A percentile compares a stretch with the other conserved stretches of the same genome.
Evolutionary conservation across 495 filamentous ascomycete species (phyloP).

Genomic region (Diplogelasinospora grovesii): DNA sequence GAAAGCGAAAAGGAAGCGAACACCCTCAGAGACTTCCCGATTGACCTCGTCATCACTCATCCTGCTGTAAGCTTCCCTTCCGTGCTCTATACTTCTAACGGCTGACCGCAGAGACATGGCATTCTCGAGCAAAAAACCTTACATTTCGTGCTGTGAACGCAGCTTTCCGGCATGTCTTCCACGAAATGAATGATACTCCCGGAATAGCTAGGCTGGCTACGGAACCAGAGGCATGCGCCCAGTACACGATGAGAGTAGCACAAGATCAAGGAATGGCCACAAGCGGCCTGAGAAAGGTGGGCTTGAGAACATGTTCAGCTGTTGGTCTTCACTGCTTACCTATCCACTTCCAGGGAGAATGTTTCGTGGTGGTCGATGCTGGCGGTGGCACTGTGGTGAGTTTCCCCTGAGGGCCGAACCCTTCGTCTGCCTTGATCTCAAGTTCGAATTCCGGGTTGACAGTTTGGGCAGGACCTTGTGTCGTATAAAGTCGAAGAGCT

Average conservation of each 20-base stretch:
- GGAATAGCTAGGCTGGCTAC: slow-evolving; percentile 2
- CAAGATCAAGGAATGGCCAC: not conserved
- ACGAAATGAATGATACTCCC: slow-evolving; percentile 1
- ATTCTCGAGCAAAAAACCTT: slow-evolving; percentile 5
- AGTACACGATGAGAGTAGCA: slow-evolving; percentile 13
- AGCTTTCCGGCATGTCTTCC: slow-evolving; percentile 4
- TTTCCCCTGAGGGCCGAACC: too few species aligned
- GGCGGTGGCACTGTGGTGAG: slow-evolving; percentile 17
- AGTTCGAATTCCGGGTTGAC: too few species aligned
- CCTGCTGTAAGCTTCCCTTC: slow-evolving; percentile 1
- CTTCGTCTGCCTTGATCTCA: too few species aligned
- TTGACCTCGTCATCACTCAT: slow-evolving; percentile 13
- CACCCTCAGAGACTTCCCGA: slow-evolving; percentile 4
- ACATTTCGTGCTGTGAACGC: slow-evolving; percentile 7
- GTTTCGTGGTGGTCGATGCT: slow-evolving; percentile 16
- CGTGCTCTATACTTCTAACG: not conserved
- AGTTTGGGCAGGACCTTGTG: too few species aligned
- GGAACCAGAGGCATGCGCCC: slow-evolving; percentile 17
- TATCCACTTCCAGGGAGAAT: slow-evolving; percentile 1
- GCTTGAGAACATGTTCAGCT: too few species aligned
- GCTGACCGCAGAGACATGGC: slow-evolving; percentile 3
- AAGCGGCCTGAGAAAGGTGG: too few species aligned
- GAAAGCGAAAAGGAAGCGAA: not conserved
- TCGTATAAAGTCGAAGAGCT: slow-evolving; percentile 10
- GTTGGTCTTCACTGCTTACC: not conserved